Conservation (phyloP, 352 stramenopile species). For the Elongisporangium undulatum region DNA sequence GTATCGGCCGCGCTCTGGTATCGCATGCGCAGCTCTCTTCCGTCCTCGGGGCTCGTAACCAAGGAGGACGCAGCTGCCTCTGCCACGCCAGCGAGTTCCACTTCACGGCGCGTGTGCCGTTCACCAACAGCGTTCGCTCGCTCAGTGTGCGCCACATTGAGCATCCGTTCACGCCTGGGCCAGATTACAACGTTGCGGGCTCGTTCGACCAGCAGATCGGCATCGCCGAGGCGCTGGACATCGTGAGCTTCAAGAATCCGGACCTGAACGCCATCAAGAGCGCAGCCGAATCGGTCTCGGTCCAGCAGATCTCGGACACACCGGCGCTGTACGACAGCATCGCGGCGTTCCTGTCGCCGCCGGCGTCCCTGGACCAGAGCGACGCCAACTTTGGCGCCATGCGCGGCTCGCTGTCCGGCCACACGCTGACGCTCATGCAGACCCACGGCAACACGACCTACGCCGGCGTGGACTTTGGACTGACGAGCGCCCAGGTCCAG, state of each 20-base stretch:
- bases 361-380: slow-evolving; percentile 24
- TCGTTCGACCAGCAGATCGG: slow-evolving; percentile 3
- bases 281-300: neutral
- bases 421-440: slow-evolving; percentile 18
- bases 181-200: neutral
- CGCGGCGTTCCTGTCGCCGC: slow-evolving; percentile 14
- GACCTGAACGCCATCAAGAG: neutral
- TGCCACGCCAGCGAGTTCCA: neutral
- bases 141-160: neutral
- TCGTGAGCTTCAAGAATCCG: slow-evolving; percentile 5
- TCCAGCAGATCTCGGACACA: neutral
- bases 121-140: neutral
- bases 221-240: slow-evolving; percentile 4
- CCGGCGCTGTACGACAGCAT: slow-evolving; percentile 8
- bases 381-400: slow-evolving; percentile 26
- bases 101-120: neutral
- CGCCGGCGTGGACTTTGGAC: slow-evolving; percentile 3
- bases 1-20: neutral
- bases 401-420: slow-evolving; percentile 21
- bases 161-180: slow-evolving; percentile 7
- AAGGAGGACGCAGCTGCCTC: neutral
- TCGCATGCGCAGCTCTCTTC: neutral
- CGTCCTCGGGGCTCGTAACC: neutral
- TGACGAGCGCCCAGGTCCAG: slow-evolving; percentile 12
- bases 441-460: neutral